Evolutionary conservation across 2,329 filamentous ascomycete genomes (phyloP).

Genomic region (Fusarium devonianum): DNA sequence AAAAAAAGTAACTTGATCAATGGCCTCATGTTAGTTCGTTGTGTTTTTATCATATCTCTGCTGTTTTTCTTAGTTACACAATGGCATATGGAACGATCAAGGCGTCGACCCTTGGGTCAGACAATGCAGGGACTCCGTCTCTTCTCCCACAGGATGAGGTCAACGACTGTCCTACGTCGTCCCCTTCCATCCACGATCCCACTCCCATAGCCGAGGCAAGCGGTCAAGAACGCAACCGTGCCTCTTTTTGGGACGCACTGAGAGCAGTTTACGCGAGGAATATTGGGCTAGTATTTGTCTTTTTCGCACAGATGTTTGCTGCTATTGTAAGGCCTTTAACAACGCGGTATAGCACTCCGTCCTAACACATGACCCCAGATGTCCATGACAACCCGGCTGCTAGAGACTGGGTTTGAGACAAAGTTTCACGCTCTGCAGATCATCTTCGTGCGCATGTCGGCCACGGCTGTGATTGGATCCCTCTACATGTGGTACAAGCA

Average conservation of each 20-base stretch:
- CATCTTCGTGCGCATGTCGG: conserved; percentile 53
- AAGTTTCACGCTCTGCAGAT: conserved; percentile 53
- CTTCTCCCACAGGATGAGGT: background rate
- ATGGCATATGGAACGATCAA: conserved; percentile 24
- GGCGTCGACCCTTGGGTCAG: background rate
- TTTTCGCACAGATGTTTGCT: conserved; percentile 51
- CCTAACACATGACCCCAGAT: conserved; percentile 45
- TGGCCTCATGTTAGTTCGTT: too few species aligned
- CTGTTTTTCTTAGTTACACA: too few species aligned
- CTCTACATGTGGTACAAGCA: conserved; percentile 52
- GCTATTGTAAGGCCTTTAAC: conserved; percentile 45
- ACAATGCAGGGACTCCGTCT: background rate
- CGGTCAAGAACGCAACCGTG: background rate
- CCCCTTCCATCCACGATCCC: background rate
- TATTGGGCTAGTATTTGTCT: conserved; percentile 50
- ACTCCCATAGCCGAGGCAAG: background rate
- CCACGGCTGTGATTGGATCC: conserved; percentile 47
- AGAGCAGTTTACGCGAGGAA: conserved; percentile 57
- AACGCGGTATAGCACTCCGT: background rate
- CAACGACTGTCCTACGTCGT: background rate
- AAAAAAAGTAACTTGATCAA: too few species aligned
- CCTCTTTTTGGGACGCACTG: background rate
- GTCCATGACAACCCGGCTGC: conserved; percentile 49
- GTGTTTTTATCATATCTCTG: too few species aligned
- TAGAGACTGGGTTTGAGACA: conserved; percentile 45